Evolutionary conservation across 495 filamentous ascomycete genomes (phyloP).

Genomic region (Penicillium dipodomyicola): DNA sequence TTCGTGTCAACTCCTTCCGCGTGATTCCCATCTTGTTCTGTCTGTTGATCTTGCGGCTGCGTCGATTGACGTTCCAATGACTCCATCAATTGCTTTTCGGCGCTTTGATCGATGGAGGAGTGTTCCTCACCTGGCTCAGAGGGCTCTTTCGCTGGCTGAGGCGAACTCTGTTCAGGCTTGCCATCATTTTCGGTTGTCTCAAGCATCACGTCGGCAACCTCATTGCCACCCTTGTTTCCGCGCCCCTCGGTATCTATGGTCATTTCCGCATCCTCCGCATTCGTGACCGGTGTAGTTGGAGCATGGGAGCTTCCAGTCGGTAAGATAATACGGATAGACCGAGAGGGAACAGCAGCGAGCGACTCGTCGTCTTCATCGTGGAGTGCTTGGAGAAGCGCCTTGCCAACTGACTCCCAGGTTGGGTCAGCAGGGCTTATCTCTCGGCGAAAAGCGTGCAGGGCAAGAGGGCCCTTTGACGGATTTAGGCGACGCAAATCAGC

Average conservation of each 20-base stretch:
- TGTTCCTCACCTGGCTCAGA: slow-evolving; percentile 38
- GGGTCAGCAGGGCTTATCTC: slow-evolving; percentile 33
- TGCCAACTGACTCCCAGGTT: slow-evolving; percentile 56
- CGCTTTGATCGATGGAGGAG: slow-evolving; percentile 41
- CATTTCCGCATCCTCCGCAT: slow-evolving; percentile 20
- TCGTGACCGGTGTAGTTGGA: slow-evolving; percentile 16
- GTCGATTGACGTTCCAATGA: slow-evolving; percentile 36
- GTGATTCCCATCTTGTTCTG: slow-evolving; percentile 25
- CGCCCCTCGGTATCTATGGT: slow-evolving; percentile 13
- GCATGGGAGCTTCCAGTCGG: slow-evolving; percentile 25
- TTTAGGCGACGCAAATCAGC: slow-evolving; percentile 33
- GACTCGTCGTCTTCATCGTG: slow-evolving; percentile 43
- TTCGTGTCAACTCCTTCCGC: slow-evolving; percentile 34
- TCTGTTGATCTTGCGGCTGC: slow-evolving; percentile 22
- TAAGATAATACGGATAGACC: slow-evolving; percentile 39
- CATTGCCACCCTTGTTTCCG: slow-evolving; percentile 2
- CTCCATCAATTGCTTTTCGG: slow-evolving; percentile 45
- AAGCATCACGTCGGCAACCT: slow-evolving; percentile 18
- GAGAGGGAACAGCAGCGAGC: slow-evolving; percentile 34
- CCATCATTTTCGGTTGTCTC: slow-evolving; percentile 15
- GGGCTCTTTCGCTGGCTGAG: slow-evolving; percentile 1
- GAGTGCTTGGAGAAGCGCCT: slow-evolving; percentile 53
- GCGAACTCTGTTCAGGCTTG: slow-evolving; percentile 16
- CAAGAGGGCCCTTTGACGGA: slow-evolving; percentile 30
- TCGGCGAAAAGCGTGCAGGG: slow-evolving; percentile 28